Conservation (phyloP, 164 flowering plant genomes). For the Akebia trifoliata region DNA sequence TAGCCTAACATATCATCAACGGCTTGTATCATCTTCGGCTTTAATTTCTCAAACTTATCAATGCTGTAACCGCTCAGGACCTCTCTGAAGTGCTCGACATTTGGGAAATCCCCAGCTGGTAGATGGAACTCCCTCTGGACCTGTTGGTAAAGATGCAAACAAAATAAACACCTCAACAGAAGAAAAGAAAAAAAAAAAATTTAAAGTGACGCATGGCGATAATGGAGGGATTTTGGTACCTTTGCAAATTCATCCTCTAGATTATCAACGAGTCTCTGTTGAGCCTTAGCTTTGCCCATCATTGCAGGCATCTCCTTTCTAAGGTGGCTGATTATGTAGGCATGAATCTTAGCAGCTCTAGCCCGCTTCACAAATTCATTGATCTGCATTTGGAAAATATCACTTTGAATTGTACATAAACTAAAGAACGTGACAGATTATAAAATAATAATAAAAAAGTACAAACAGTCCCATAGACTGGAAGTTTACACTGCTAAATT, state of each 20-base stretch:
- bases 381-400: slow-evolving; percentile 42
- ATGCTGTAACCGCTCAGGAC: slow-evolving; percentile 65
- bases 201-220: too few relatives aligned
- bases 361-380: slow-evolving; percentile 98
- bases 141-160: slow-evolving; percentile 23
- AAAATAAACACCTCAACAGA: not conserved
- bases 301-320: slow-evolving; percentile 93
- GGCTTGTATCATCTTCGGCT: slow-evolving; percentile 82
- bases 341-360: slow-evolving; percentile 96
- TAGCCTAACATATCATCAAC: slow-evolving; percentile 95
- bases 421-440: too few relatives aligned
- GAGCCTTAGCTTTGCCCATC: slow-evolving; percentile 92
- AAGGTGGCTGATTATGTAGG: slow-evolving; percentile 91
- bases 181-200: not conserved
- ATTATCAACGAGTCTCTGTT: slow-evolving; percentile 74
- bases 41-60: slow-evolving; percentile 87
- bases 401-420: too few relatives aligned
- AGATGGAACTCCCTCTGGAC: slow-evolving; percentile 68
- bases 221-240: slow-evolving; percentile 38
- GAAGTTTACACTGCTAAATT: too few relatives aligned
- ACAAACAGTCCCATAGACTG: too few relatives aligned
- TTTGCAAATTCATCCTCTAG: slow-evolving; percentile 79
- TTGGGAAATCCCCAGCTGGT: slow-evolving; percentile 82
- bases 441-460: too few relatives aligned
- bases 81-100: slow-evolving; percentile 77